These are phyloP conservation scores for Fusarium tanahbumbuense DNA, from an alignment of 2,329 filamentous ascomycete genomes.

Conservation along the genomic window DNA sequence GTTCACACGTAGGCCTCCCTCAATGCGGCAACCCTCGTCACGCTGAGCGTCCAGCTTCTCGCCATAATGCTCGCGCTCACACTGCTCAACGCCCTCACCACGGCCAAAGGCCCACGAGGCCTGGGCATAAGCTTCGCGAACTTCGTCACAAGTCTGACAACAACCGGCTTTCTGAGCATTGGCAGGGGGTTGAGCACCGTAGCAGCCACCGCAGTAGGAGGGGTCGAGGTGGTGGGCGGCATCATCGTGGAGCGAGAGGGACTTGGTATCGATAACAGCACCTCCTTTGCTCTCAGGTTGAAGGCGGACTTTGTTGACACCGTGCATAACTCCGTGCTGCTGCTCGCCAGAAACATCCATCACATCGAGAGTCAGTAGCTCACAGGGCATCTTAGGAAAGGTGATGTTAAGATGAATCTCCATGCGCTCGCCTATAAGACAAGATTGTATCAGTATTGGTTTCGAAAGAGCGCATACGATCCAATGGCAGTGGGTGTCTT, in stretches of 20 bases:
- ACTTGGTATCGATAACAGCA: slow-evolving; percentile 75
- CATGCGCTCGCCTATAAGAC: slow-evolving; percentile 85
- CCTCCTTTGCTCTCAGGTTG: slow-evolving; percentile 79
- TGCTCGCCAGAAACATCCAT: slow-evolving; percentile 99
- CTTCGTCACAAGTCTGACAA: slow-evolving; percentile 97
- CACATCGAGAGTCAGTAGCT: slow-evolving; percentile 94
- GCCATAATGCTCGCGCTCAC: slow-evolving; percentile 91
- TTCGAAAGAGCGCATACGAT: neutral
- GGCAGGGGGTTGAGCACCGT: slow-evolving; percentile 80
- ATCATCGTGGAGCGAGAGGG: slow-evolving; percentile 74
- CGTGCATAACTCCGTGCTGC: slow-evolving; percentile 92
- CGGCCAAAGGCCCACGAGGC: slow-evolving; percentile 94
- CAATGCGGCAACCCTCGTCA: slow-evolving; percentile 92
- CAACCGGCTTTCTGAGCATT: slow-evolving; percentile 84
- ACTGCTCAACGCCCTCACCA: slow-evolving; percentile 94
- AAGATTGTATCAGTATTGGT: slow-evolving; percentile 39
- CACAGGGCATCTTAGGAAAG: slow-evolving; percentile 93
- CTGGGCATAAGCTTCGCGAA: slow-evolving; percentile 90
- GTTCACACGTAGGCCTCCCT: slow-evolving; percentile 93
- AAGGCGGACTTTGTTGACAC: slow-evolving; percentile 90
- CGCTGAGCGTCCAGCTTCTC: slow-evolving; percentile 89
- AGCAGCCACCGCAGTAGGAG: slow-evolving; percentile 92
- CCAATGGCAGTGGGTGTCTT: neutral
- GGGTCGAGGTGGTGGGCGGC: slow-evolving; percentile 84
- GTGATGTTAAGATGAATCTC: slow-evolving; percentile 98